Evolutionary conservation across 108 stramenopile species (phyloP), one percentile per base, ranked within the genome.

Genomic region (Chaetoceros tenuissimus): DNA sequence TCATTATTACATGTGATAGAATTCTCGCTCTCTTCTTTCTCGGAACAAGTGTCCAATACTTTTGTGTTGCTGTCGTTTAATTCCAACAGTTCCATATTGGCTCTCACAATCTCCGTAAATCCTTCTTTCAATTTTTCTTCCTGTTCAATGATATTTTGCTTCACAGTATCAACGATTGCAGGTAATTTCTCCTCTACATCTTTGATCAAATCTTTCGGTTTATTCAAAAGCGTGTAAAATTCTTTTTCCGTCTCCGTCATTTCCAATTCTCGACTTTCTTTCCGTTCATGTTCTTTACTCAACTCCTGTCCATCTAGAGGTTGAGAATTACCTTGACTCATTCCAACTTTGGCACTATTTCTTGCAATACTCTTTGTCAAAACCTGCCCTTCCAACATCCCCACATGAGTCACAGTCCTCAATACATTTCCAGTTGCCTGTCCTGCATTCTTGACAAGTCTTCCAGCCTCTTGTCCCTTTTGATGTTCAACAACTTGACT

Each of bases 391-490:
- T 52, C 46, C 17, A 79, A 13, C 25, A 56, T 10, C 16, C 66
- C 31, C 22, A 73, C 53, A 34, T 70, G 53, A 18, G 58, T 60
- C 55, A 63, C 29, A 1, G 71, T 64, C 22, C 58, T 20, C n/a
- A 68, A 30, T 1, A 75, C 28, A 57, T 79, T 79, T 0, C 24
- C 64, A 18, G 67, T 67, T 0, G 71, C 62, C 23, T 72, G 74
- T 17, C 66, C 40, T 1, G 60, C 57, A 62, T 79, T 57, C 22
- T 45, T 28, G 2, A 64, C 67, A 24, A 79, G 59, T 31, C 62
- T 60, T 24, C 74, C 78, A 13, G 67, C 73, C 2, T 54, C 24
- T n/a, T 67, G 30, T 3, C 78, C 78, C 48, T 79, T 66, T 31
- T 66, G 65, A 57, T 79, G 74, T 3, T 60, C 51, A 19, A 75